Evolutionary conservation across 345 rosid genomes (phyloP).

Genomic region (Camelina hispida): DNA sequence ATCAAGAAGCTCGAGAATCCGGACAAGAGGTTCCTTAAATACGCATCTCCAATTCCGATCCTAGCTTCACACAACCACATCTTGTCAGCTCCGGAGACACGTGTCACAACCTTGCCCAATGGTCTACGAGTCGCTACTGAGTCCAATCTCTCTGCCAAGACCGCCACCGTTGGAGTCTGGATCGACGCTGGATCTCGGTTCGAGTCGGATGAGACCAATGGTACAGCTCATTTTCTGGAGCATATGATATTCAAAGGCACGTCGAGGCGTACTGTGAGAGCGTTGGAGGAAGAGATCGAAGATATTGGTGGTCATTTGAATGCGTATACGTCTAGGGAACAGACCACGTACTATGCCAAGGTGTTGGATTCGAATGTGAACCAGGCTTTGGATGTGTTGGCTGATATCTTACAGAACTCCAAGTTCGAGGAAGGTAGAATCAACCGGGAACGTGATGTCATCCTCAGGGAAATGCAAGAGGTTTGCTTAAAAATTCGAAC

Average conservation of each 20-base stretch:
- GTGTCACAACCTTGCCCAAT: constrained; percentile 82
- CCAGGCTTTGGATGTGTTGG: constrained; percentile 74
- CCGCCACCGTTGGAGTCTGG: constrained; percentile 98
- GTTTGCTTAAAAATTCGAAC: constrained; percentile 40
- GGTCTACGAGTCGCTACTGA: constrained; percentile 96
- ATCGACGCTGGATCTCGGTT: constrained; percentile 96
- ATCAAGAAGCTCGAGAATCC: constrained; percentile 75
- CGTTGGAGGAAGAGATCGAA: constrained; percentile 91
- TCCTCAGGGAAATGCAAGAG: constrained; percentile 86
- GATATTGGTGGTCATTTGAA: constrained; percentile 96
- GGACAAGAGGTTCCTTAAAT: constrained; percentile 85
- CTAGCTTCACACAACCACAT: constrained; percentile 71
- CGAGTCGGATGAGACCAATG: constrained; percentile 86
- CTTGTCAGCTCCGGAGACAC: constrained; percentile 87
- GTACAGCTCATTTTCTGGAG: constrained; percentile 95
- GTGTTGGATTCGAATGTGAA: constrained; percentile 79
- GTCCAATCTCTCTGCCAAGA: constrained; percentile 69
- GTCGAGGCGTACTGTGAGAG: constrained; percentile 60
- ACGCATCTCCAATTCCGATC: constrained; percentile 85
- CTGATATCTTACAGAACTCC: constrained; percentile 94
- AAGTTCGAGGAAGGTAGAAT: constrained; percentile 70
- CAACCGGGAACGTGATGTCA: constrained; percentile 71
- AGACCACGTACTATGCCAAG: constrained; percentile 92
- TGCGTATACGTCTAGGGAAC: constrained; percentile 94
- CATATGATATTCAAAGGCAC: constrained; percentile 99